Evolutionary conservation across 2,329 filamentous ascomycete species (phyloP).

Genomic region (Colletotrichum sp.): DNA sequence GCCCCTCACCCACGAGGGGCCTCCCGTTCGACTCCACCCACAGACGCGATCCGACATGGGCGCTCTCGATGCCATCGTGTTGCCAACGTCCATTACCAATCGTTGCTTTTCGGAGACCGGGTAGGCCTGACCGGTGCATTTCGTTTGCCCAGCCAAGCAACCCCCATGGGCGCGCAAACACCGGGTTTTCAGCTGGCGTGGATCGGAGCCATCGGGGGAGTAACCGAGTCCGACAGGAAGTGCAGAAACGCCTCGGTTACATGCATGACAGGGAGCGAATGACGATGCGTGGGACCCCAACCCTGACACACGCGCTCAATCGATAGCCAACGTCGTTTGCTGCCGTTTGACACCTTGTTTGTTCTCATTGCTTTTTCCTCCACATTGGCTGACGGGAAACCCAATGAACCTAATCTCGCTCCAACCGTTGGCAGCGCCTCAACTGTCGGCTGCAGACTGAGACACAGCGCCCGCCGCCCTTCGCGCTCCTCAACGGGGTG

Average conservation of each 20-base stretch:
- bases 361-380: background rate
- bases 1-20: background rate
- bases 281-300: background rate
- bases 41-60: background rate
- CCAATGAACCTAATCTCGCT: background rate
- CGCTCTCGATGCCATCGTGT: background rate
- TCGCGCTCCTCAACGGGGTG: background rate
- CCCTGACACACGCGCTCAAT: background rate
- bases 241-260: background rate
- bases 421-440: slow-evolving; percentile 3
- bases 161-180: background rate
- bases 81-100: background rate
- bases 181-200: background rate
- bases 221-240: background rate
- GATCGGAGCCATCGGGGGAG: background rate
- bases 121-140: background rate
- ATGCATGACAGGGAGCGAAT: background rate
- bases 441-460: slow-evolving; percentile 8
- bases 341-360: background rate
- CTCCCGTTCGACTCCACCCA: background rate
- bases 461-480: background rate
- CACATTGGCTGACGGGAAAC: background rate
- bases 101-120: background rate
- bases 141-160: background rate
- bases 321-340: background rate